Base-by-base conservation (phyloP, 2,329 filamentous ascomycete species). In the Penicillium sp. region DNA sequence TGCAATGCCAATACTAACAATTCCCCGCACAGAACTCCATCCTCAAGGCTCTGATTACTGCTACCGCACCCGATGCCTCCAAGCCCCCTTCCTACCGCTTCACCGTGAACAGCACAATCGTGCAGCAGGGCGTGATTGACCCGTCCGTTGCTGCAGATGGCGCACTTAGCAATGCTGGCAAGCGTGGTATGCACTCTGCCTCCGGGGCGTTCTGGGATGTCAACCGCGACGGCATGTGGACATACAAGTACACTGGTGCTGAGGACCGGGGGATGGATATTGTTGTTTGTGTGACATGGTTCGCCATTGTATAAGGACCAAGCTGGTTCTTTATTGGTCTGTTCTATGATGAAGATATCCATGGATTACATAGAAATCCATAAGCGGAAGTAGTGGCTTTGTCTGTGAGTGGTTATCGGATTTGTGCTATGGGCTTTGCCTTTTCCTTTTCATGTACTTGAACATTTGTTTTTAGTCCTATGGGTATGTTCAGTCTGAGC, bases 101-200 rank as follows among this genome's bases (percentile, higher is more conserved):
- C 74, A 88, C 89, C 61, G 89, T 95, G 74, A 97, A 95, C 78
- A 94, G 88, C 76, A 97, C 91, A 58, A 96, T 97, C 66, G 94
- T 97, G 61, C 91, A 98, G 76, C 91, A 97, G 75, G 70, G 69
- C 19, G 77, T 91, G 31, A 81, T 71, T 44, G 64, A 69, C 55
- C 64, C 66, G 56, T 65, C 70, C 28, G 74, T 78, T 57, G 77
- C 78, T 46, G 78, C 77, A 45, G 79, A 78, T 65, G 75, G 77
- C 56, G 70, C 73, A n/a, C 66, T 68, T 22, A 77, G 78, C 54
- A 84, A 81, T 26, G 85, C 86, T 49, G 91, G 89, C 49, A 82
- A 90, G 58, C 82, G 91, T 57, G 93, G 93, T 57, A 75, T 76
- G 74, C 73, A 76, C 61, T 72, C 71, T 15, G 74, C 74, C 26